Percentiles rank a stretch among this genome's conserved stretches.
Conservation (phyloP, 169 alveolate species). For the Theileria annulata region DNA sequence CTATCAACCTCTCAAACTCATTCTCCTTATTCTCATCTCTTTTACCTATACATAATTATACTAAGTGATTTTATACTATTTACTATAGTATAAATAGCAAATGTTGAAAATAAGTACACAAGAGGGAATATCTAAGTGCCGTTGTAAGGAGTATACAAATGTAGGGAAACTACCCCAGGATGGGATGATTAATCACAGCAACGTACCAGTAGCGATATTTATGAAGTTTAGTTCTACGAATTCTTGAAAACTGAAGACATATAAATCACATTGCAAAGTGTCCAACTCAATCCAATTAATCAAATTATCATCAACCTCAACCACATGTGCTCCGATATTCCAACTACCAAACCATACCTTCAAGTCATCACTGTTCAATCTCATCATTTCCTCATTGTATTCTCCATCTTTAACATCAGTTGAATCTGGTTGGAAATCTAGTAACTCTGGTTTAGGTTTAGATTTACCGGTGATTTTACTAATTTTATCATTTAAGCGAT, state of each 20-base stretch:
- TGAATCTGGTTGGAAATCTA: background rate
- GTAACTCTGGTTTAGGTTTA: background rate
- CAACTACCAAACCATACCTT: conserved; percentile 78
- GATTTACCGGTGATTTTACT: background rate
- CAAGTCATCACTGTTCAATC: conserved; percentile 14
- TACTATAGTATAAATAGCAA: background rate
- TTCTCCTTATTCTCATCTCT: conserved; percentile 61
- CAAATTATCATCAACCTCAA: conserved; percentile 66
- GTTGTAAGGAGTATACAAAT: no score
- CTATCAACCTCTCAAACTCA: conserved; percentile 34
- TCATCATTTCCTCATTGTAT: background rate
- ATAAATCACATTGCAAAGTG: conserved; percentile 58
- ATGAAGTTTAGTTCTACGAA: conserved; percentile 62
- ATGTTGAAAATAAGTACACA: no score
- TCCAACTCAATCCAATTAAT: conserved; percentile 68
- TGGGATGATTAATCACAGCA: background rate
- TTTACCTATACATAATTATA: conserved; percentile 24
- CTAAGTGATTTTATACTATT: no score
- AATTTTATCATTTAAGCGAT: background rate
- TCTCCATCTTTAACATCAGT: background rate
- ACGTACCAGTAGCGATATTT: conserved; percentile 9
- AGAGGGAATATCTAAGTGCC: no score
- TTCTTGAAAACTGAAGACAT: conserved; percentile 75
- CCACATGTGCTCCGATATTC: conserved; percentile 72
- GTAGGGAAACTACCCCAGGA: no score